These are phyloP conservation scores for Silene uniflora DNA, from an alignment of 148 eudicot genomes.

Conservation along the genomic window DNA sequence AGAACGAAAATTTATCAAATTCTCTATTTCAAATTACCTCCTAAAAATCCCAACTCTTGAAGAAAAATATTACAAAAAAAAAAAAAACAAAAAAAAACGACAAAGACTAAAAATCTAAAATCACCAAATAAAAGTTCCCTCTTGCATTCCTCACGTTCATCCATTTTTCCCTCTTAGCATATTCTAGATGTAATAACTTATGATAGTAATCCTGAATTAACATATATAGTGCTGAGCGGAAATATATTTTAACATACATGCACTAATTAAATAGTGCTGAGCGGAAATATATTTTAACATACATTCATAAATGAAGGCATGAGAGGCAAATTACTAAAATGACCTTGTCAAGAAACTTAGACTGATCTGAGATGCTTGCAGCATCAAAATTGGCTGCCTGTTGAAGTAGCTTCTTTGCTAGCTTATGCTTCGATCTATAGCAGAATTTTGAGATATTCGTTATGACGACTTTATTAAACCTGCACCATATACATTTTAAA, in stretches of 20 bases:
- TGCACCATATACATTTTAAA: slow-evolving; percentile 30
- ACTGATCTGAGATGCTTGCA: slow-evolving; percentile 35
- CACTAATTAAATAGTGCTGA: neutral
- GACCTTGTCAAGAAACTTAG: slow-evolving; percentile 51
- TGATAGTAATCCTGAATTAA: neutral
- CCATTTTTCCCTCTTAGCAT: neutral
- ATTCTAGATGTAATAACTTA: neutral
- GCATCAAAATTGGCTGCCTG: slow-evolving; percentile 41
- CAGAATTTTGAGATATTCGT: slow-evolving; percentile 47
- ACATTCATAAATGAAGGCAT: neutral
- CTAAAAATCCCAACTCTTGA: no score
- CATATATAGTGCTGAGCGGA: neutral
- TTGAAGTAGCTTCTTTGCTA: slow-evolving; percentile 45
- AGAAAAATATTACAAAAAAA: no score
- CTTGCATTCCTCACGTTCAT: neutral
- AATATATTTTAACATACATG: neutral
- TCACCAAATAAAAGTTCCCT: neutral
- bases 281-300: neutral
- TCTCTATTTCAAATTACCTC: neutral
- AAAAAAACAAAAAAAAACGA: neutral
- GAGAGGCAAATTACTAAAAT: neutral
- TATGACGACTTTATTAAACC: slow-evolving; percentile 45
- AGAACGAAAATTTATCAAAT: neutral
- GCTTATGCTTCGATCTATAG: slow-evolving; percentile 67
- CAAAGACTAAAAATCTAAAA: neutral